These are phyloP conservation scores for Leptodontidium sp. DNA, from an alignment of 2,329 filamentous ascomycete species.

Conservation along the genomic window DNA sequence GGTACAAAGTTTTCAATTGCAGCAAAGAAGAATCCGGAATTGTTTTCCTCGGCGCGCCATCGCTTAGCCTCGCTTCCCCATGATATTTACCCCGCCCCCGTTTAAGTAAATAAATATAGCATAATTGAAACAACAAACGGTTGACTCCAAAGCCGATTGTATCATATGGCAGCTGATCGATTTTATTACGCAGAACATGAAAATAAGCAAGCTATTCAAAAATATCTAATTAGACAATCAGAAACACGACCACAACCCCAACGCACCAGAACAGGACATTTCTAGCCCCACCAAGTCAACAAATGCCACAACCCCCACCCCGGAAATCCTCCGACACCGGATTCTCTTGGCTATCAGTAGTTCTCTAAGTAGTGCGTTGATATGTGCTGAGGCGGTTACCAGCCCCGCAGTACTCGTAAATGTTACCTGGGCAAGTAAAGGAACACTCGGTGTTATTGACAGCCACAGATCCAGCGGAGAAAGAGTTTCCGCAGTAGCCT, in stretches of 20 bases:
- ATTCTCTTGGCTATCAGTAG: background rate
- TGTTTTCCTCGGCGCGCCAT: background rate
- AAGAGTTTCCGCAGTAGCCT: constrained; percentile 53
- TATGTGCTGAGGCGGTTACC: constrained; percentile 30
- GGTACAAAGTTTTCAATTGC: no score
- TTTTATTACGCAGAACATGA: background rate
- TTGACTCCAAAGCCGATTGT: no score
- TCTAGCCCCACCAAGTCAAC: background rate
- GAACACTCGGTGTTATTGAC: constrained; percentile 31
- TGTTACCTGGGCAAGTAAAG: constrained; percentile 35
- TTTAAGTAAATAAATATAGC: background rate
- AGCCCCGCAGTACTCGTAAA: constrained; percentile 36
- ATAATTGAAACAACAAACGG: no score
- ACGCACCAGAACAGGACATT: background rate
- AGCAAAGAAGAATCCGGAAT: no score
- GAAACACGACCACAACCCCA: background rate
- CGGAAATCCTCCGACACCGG: no score
- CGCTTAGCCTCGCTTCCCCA: background rate
- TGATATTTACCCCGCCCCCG: background rate
- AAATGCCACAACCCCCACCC: background rate
- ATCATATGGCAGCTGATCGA: background rate
- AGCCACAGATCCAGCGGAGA: constrained; percentile 38
- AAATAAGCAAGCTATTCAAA: background rate
- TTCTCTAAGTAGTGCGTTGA: background rate
- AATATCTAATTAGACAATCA: background rate